Evolutionary conservation across 805 yeast genomes (phyloP).

Genomic region (Spathaspora arborariae): DNA sequence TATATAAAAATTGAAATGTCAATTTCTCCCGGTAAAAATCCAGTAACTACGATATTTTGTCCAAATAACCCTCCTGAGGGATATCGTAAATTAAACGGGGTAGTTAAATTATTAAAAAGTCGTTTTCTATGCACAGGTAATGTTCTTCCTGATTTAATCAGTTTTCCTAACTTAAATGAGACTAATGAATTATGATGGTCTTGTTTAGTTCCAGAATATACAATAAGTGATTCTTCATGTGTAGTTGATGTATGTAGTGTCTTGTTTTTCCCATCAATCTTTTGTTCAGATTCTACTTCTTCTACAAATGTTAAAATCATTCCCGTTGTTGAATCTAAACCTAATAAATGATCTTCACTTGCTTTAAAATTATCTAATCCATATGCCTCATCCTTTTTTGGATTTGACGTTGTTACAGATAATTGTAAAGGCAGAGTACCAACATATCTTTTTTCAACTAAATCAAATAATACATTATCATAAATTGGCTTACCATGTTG

Average conservation of each 20-base stretch:
- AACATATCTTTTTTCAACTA: slow-evolving; percentile 36
- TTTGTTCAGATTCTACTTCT: slow-evolving; percentile 14
- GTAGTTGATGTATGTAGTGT: background rate
- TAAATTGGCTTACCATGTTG: slow-evolving; percentile 25
- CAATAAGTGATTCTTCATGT: slow-evolving; percentile 25
- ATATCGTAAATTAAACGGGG: slow-evolving; percentile 46
- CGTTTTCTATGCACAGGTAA: slow-evolving; percentile 28
- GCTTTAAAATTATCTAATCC: slow-evolving; percentile 13
- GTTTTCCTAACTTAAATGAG: slow-evolving; percentile 32
- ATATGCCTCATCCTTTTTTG: slow-evolving; percentile 9
- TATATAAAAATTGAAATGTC: slow-evolving; percentile 47
- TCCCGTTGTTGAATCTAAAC: slow-evolving; percentile 30
- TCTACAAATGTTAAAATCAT: slow-evolving; percentile 29
- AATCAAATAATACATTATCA: slow-evolving; percentile 41
- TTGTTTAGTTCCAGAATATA: slow-evolving; percentile 28
- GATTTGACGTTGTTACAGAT: slow-evolving; percentile 11
- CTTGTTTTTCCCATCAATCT: background rate
- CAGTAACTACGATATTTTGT: slow-evolving; percentile 58
- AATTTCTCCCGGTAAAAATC: slow-evolving; percentile 48
- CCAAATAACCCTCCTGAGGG: slow-evolving; percentile 68
- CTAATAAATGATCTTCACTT: slow-evolving; percentile 15
- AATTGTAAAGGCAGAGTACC: slow-evolving; percentile 15
- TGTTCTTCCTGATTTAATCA: slow-evolving; percentile 26
- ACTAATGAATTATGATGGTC: slow-evolving; percentile 25
- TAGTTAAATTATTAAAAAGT: slow-evolving; percentile 14